Base-by-base conservation (phyloP, 129 eudicot genomes). In the Centaurea solstitialis region DNA sequence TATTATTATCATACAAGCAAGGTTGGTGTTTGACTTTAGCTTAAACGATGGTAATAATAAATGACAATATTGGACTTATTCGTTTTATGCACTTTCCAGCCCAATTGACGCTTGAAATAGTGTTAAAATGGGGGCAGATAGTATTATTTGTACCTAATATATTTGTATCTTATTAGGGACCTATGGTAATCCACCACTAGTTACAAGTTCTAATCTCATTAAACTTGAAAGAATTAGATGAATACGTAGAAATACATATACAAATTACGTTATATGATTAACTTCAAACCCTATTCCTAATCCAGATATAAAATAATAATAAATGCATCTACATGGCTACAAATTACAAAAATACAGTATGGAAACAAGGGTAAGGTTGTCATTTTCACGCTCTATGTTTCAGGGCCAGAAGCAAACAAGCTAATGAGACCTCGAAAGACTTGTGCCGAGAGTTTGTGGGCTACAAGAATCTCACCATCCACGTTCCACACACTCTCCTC, bases 341-440 rank as follows among this genome's bases (percentile, higher is more conserved):
- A 57, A 5, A 57, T n/a, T 76, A 76, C 61, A 37, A 11, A 59
- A 0, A 76, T n/a, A 59, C 6, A 33, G 17, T 4, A 43, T 9
- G 47, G 39, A 75, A 18, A 30, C 70, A 37, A 62, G 35, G 71
- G 15, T 37, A 22, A 12, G 20, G 8, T 15, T 24, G 6, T 66
- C 67, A 28, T 9, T 45, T 79, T 75, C 38, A 3, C 10, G 9
- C 11, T 20, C 18, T 84, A 89, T 40, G 62, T 23, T 71, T 89
- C 88, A 64, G 97, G 94, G 4, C 97, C 97, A 13, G 85, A 45
- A 17, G 97, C 97, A 85, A 89, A 92, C 83, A 93, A 70, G 81
- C 84, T 89, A 66, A 93, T 62, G n/a, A 93, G 91, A 67, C 97
- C 94, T 1, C 97, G 90, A 76, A 91, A 86, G 57, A 93, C 98